Evolutionary conservation across 2,329 filamentous ascomycete genomes (phyloP), one percentile per base, ranked within the genome.

Genomic region (Aureobasidium namibiae): DNA sequence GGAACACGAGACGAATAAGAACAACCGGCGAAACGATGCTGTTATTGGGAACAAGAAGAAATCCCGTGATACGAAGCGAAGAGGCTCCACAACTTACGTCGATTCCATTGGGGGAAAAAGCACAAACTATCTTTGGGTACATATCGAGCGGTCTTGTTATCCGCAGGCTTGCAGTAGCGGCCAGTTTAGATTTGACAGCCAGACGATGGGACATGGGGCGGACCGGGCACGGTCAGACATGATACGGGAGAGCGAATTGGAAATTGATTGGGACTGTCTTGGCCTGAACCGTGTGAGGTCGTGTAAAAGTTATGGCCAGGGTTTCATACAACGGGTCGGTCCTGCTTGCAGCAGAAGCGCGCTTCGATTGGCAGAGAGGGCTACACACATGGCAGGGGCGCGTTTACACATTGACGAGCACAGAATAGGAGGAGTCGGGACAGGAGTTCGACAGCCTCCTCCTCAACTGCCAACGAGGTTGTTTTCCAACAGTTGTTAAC

Each of bases 61-160:
- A 59, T 59, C 57, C 57, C 57, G 57, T 59, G 57, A 59, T 59
- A 50, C 57, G 57, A 53, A 50, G 57, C 57, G 46, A 59, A 50
- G 39, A 50, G 57, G 57, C 57, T 59, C 57, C 57, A 59, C 57
- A 52, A 46, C 38, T 38, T 59, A 59, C 57, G 57, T 59, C 57
- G 57, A 38, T 58, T 59, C 31, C 56, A 59, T 59, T 59, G 56
- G 56, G 56, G 56, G n/a, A 59, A 59, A 49, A 52, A 53, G 57
- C 45, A 50, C 57, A 53, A 59, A 53, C 57, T 59, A 59, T 59
- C 57, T 59, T 59, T 59, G 57, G 57, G 33, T 57, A 57, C 57
- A 59, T 46, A 53, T 53, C 39, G 46, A 45, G 36, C 57, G 57
- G 57, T 44, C 57, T 59, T 23, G 39, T 26, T 59, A 59, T 59